Evolutionary conservation across 2,329 filamentous ascomycete genomes (phyloP).

Genomic region (Coniella vitis): DNA sequence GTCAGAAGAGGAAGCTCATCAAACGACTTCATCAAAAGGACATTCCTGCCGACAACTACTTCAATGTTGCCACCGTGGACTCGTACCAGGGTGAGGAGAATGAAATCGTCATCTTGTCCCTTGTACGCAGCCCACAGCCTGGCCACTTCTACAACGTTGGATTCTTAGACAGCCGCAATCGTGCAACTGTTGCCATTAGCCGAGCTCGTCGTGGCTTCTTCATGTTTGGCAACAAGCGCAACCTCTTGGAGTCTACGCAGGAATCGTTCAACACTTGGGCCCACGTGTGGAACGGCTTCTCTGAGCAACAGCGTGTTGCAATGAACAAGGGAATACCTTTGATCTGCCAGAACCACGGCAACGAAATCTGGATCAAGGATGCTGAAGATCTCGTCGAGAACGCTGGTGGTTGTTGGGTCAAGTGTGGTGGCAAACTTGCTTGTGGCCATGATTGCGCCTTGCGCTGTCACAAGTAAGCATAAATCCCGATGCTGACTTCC

Average conservation of each 20-base stretch:
- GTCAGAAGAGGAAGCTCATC: conserved; percentile 63
- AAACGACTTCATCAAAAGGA: conserved; percentile 33
- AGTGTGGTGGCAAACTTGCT: conserved; percentile 34
- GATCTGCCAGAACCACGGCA: conserved; percentile 53
- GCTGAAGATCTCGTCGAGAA: conserved; percentile 42
- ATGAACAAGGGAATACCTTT: conserved; percentile 47
- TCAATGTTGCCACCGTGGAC: conserved; percentile 74
- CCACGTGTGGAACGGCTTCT: conserved; percentile 45
- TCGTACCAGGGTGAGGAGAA: conserved; percentile 91
- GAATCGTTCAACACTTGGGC: conserved; percentile 36
- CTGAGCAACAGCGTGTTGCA: conserved; percentile 26
- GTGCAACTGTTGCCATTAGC: conserved; percentile 52
- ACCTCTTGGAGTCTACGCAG: conserved; percentile 37
- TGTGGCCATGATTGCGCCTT: conserved; percentile 48
- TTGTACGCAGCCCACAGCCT: conserved; percentile 63
- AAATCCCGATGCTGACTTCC: conserved; percentile 10
- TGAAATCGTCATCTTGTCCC: conserved; percentile 70
- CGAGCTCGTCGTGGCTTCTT: conserved; percentile 75
- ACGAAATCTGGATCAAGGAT: conserved; percentile 42
- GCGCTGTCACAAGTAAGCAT: conserved; percentile 45
- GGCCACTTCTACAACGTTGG: conserved; percentile 46
- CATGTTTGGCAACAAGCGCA: conserved; percentile 69
- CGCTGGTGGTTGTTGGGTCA: conserved; percentile 44
- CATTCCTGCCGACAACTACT: conserved; percentile 21
- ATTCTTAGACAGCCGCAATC: conserved; percentile 60